phyloP scores from a whole-genome alignment of 2,329 filamentous ascomycete species.

The Sarocladium kiliense region DNA sequence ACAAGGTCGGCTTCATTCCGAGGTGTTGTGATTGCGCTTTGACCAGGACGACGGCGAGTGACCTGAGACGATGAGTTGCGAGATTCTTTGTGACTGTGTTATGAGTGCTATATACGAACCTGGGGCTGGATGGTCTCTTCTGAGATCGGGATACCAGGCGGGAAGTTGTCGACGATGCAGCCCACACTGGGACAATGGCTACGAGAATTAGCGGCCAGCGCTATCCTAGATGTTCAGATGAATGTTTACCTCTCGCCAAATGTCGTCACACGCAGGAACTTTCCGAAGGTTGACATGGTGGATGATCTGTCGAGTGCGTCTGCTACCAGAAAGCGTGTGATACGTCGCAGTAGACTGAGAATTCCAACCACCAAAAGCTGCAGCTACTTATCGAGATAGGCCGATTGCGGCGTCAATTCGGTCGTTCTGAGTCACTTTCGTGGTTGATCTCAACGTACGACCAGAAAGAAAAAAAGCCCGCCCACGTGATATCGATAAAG shows the following conservation, averaged over 20 bases:
- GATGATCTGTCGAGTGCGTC: neutral
- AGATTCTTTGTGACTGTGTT: neutral
- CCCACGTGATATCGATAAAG: conserved; percentile 2
- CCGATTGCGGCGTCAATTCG: neutral
- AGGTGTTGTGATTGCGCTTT: conserved; percentile 85
- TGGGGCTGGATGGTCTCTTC: conserved; percentile 91
- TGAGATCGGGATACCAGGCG: conserved; percentile 78
- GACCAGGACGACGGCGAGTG: conserved; percentile 82
- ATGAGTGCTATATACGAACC: conserved; percentile 38
- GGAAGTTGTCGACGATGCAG: conserved; percentile 90
- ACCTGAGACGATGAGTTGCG: neutral
- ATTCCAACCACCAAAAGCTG: neutral
- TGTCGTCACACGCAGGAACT: conserved; percentile 5
- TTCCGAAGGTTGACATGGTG: conserved; percentile 6
- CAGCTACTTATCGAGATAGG: neutral
- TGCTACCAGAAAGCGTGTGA: neutral
- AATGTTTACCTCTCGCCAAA: neutral
- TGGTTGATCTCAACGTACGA: neutral
- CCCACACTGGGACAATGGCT: conserved; percentile 74
- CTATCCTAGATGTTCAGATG: neutral
- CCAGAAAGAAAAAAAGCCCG: neutral
- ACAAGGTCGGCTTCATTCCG: conserved; percentile 89
- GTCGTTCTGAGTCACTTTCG: neutral
- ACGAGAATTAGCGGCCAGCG: conserved; percentile 59
- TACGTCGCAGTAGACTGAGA: neutral